phyloP scores from a whole-genome alignment of 2,329 filamentous ascomycete species.

The Talaromyces sp. region DNA sequence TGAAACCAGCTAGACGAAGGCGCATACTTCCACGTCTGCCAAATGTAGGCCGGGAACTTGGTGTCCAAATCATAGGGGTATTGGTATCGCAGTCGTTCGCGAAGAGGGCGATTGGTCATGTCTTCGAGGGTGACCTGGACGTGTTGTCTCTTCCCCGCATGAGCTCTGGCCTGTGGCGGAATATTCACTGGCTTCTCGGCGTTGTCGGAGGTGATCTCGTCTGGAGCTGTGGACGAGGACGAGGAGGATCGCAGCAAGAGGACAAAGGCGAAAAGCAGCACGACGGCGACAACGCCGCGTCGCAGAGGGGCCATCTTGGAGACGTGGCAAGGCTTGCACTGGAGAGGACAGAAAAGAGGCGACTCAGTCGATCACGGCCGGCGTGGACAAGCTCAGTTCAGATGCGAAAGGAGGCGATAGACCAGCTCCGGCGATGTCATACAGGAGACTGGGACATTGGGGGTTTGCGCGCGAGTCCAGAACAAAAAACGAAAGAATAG shows the following conservation, averaged over 20 bases:
- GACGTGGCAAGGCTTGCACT: neutral
- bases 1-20: conserved; percentile 71
- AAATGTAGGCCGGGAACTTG: conserved; percentile 96
- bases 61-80: conserved; percentile 84
- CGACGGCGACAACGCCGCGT: conserved; percentile 1
- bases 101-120: conserved; percentile 63
- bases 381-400: neutral
- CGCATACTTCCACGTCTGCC: conserved; percentile 96
- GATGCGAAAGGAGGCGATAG: neutral
- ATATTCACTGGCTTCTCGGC: conserved; percentile 3
- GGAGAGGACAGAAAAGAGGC: neutral
- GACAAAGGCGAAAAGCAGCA: conserved; percentile 4
- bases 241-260: conserved; percentile 9
- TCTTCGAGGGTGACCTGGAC: conserved; percentile 62
- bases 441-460: neutral
- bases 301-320: conserved; percentile 5
- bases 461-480: neutral
- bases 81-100: conserved; percentile 81
- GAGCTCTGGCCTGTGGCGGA: conserved; percentile 16
- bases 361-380: neutral
- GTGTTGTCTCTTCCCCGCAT: conserved; percentile 33
- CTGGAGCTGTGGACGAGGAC: neutral
- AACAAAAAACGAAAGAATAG: neutral
- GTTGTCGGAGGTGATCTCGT: neutral
- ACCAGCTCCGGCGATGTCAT: neutral